Conservation (phyloP, 78 protist species). For the Dictyostelium citrinum region DNA sequence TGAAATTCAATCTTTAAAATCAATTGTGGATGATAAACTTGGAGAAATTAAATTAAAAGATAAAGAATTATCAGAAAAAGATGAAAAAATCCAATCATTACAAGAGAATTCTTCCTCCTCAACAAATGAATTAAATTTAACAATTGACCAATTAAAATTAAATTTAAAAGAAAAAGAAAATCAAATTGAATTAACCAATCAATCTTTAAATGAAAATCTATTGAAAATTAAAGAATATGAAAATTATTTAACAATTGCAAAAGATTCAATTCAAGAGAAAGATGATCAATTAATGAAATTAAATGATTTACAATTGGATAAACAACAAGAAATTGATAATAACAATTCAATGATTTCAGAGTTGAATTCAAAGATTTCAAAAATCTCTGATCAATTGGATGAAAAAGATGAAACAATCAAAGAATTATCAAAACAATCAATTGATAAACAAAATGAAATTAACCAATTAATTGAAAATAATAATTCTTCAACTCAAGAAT, state of each 20-base stretch:
- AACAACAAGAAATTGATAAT: background rate
- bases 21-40: background rate
- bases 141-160: background rate
- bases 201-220: background rate
- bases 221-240: background rate
- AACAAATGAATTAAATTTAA: background rate
- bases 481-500: background rate
- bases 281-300: background rate
- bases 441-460: background rate
- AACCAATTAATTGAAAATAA: background rate
- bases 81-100: background rate
- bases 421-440: background rate
- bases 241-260: background rate
- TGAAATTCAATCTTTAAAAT: background rate
- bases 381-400: background rate
- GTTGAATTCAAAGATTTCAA: background rate
- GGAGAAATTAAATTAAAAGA: background rate
- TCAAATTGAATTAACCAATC: background rate
- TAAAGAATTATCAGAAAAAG: background rate
- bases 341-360: background rate
- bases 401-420: background rate
- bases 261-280: background rate
- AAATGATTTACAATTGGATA: background rate
- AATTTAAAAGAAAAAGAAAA: background rate
- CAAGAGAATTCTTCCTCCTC: background rate